Evolutionary conservation across 2,329 filamentous ascomycete genomes (phyloP), one percentile per base, ranked within the genome.

Genomic region (Lasiodiplodia hormozganensis): DNA sequence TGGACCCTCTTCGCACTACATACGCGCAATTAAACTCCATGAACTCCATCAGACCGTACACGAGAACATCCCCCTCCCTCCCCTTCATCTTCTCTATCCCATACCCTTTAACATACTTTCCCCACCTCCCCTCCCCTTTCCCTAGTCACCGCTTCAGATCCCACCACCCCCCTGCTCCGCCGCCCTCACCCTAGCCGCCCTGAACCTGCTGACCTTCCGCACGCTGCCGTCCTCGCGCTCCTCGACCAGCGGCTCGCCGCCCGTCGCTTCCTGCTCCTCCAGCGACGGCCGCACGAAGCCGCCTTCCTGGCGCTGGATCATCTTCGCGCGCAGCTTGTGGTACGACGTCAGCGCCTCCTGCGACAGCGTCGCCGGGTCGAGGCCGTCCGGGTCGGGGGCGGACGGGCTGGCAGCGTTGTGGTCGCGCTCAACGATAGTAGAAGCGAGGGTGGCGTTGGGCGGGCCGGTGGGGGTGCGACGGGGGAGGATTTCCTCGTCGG

Each of bases 301-400:
- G 64, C 94, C 94, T 73, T 96, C 93, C 73, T 96, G 89, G 73
- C 89, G 87, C 72, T 93, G 89, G 66, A 97, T 94, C 80, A 96
- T 90, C 74, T 87, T 88, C 76, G 94, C 97, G 23, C 95, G 90
- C 78, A 92, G 85, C 54, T 88, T 89, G 77, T 97, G 91, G 78
- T 97, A 97, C 76, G 96, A 92, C 47, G 88, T 87, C 8, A 92
- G 90, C 16, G 97, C 89, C 77, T 97, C 91, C 70, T 92, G 89
- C 65, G 91, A 87, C 62, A 95, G 84, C 36, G 94, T 82, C 23
- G 88, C 85, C 5, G 91, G 88, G 73, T 97, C 91, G 49, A 95
- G 83, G 23, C 79, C 82, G 51, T 82, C 77, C 4, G 80, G 78
- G 23, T 80, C 18, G 82, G 67, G 71, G 80, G 75, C 40, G 1